Evolutionary conservation across 2,329 filamentous ascomycete genomes (phyloP).

Genomic region (Coniochaeta prunicola): DNA sequence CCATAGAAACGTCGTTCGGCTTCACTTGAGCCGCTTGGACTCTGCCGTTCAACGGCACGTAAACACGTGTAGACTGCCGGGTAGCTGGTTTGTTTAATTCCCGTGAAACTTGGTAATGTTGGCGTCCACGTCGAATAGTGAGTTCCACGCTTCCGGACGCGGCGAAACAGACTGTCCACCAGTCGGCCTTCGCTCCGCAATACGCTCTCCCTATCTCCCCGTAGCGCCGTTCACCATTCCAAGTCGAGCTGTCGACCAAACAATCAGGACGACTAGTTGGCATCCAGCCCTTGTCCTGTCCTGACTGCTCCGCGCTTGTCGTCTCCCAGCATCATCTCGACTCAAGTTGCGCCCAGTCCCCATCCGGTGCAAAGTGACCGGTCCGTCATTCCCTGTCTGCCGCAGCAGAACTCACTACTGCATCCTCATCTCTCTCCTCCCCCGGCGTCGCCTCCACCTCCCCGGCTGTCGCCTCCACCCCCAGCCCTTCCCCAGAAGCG

Average conservation of each 20-base stretch:
- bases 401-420: too few relatives aligned
- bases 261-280: too few relatives aligned
- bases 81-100: neutral
- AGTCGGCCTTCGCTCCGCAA: neutral
- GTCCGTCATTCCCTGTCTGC: too few relatives aligned
- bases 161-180: neutral
- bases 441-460: neutral
- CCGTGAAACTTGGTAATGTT: neutral
- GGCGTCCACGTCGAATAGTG: too few relatives aligned
- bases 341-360: neutral
- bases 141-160: too few relatives aligned
- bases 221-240: too few relatives aligned
- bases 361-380: too few relatives aligned
- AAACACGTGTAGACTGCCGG: neutral
- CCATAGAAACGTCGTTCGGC: neutral
- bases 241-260: too few relatives aligned
- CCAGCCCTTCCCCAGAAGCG: neutral
- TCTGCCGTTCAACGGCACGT: neutral
- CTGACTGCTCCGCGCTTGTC: too few relatives aligned
- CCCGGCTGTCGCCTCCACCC: neutral
- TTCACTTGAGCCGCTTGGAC: neutral
- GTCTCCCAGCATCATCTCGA: neutral
- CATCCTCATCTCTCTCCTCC: neutral
- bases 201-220: neutral
- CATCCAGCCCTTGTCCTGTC: too few relatives aligned